Evolutionary conservation across 1,284 basidiomycete genomes (phyloP).

Genomic region (Gomphus bonarii): DNA sequence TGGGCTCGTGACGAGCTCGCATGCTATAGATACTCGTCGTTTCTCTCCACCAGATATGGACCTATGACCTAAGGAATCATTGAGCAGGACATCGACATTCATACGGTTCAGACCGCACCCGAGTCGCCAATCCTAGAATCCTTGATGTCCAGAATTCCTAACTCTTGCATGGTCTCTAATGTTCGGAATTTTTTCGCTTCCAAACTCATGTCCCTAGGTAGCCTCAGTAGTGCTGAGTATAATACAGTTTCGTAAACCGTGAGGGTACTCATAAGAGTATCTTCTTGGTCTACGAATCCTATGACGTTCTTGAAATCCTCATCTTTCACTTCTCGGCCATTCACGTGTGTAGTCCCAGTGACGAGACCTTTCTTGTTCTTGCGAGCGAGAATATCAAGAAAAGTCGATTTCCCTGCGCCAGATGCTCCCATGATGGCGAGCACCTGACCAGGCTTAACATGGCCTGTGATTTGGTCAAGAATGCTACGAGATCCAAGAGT

Average conservation of each 20-base stretch:
- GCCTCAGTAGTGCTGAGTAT: constrained; percentile 81
- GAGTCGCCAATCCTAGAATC: constrained; percentile 84
- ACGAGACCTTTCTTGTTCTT: constrained; percentile 79
- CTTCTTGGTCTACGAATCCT: constrained; percentile 97
- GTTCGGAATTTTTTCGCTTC: constrained; percentile 92
- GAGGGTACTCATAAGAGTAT: constrained; percentile 91
- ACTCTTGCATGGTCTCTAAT: constrained; percentile 90
- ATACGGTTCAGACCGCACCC: constrained; percentile 32
- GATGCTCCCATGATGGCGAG: constrained; percentile 96
- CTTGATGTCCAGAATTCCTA: constrained; percentile 88
- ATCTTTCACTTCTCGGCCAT: constrained; percentile 72
- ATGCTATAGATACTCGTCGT: constrained; percentile 93
- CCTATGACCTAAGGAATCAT: constrained; percentile 42
- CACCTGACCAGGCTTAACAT: constrained; percentile 78
- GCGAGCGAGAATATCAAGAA: constrained; percentile 90
- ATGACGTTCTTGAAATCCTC: constrained; percentile 76
- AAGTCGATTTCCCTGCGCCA: constrained; percentile 93
- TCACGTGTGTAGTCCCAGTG: constrained; percentile 71
- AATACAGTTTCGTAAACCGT: constrained; percentile 97
- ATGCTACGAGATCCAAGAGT: constrained; percentile 60
- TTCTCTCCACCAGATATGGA: constrained; percentile 96
- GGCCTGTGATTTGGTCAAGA: constrained; percentile 73
- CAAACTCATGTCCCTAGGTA: constrained; percentile 90
- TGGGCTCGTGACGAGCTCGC: constrained; percentile 93
- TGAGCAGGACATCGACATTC: background rate